A percentile compares a stretch with the other conserved stretches of the same genome.
phyloP scores from a whole-genome alignment of 352 stramenopile species.

The Blastocystis hominis region DNA sequence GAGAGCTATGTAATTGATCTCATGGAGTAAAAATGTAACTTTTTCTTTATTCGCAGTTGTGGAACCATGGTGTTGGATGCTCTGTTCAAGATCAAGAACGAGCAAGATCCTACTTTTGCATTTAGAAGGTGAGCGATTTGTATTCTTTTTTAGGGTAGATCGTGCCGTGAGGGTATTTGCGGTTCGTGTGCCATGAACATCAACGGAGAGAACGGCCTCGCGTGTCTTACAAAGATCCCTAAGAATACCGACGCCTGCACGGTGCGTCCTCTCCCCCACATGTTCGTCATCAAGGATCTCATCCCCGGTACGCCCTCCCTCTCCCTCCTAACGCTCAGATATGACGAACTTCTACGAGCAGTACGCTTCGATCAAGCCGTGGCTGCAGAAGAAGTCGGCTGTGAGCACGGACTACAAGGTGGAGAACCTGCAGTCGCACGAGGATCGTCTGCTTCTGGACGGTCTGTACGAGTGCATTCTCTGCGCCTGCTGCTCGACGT shows the following conservation, averaged over 20 bases:
- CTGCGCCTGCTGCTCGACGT: too few species aligned
- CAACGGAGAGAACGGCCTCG: constrained; percentile 91
- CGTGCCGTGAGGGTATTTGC: constrained; percentile 69
- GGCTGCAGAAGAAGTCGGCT: too few species aligned
- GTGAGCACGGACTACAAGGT: too few species aligned
- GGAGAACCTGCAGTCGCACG: too few species aligned
- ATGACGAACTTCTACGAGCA: constrained; percentile 98
- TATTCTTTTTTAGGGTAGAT: constrained; percentile 64
- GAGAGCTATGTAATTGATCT: constrained; percentile 55
- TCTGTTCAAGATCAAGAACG: constrained; percentile 99
- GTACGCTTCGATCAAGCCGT: constrained; percentile 86
- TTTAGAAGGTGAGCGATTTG: constrained; percentile 76
- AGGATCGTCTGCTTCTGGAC: too few species aligned
- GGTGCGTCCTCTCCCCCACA: constrained; percentile 91
- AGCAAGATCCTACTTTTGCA: constrained; percentile 92
- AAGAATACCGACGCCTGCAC: constrained; percentile 69
- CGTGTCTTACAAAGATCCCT: constrained; percentile 90
- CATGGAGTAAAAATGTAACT: background rate
- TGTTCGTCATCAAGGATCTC: constrained; percentile 97
- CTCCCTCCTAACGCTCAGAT: too few species aligned
- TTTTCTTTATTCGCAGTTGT: constrained; percentile 65
- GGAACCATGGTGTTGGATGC: constrained; percentile 97
- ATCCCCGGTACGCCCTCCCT: constrained; percentile 66
- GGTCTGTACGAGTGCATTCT: constrained; percentile 99
- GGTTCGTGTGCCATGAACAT: background rate